Conservation (phyloP, 2,329 filamentous ascomycete genomes). For the Pseudocercospora musae region DNA sequence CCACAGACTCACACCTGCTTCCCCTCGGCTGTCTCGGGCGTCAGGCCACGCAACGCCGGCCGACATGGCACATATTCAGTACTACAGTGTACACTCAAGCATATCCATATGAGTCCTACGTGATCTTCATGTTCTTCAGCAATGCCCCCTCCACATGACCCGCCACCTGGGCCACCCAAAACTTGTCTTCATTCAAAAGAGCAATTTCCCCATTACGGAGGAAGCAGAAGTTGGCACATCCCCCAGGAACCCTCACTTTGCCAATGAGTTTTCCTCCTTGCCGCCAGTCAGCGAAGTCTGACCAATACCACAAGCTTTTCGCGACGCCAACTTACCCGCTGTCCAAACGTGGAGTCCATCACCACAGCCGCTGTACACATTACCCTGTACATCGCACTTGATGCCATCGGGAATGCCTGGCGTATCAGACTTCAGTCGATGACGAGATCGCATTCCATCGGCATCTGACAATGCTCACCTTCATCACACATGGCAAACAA, state of each 20-base stretch:
- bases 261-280: slow-evolving; percentile 47
- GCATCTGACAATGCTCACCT: slow-evolving; percentile 13
- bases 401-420: slow-evolving; percentile 59
- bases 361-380: slow-evolving; percentile 55
- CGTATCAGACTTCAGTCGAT: background rate
- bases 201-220: slow-evolving; percentile 27
- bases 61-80: no score
- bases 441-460: background rate
- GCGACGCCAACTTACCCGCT: slow-evolving; percentile 25
- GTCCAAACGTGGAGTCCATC: slow-evolving; percentile 57
- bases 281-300: background rate
- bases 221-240: slow-evolving; percentile 36
- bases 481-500: slow-evolving; percentile 31
- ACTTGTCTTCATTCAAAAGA: slow-evolving; percentile 27
- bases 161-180: slow-evolving; percentile 26
- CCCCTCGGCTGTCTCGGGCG: no score
- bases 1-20: no score
- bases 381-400: slow-evolving; percentile 52
- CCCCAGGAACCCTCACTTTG: slow-evolving; percentile 54
- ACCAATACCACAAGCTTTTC: background rate
- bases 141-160: slow-evolving; percentile 25
- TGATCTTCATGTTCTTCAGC: slow-evolving; percentile 29
- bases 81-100: no score
- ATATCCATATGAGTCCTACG: no score
- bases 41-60: no score